Base-by-base conservation (phyloP, 345 rosid genomes). In the Brassica rapa region DNA sequence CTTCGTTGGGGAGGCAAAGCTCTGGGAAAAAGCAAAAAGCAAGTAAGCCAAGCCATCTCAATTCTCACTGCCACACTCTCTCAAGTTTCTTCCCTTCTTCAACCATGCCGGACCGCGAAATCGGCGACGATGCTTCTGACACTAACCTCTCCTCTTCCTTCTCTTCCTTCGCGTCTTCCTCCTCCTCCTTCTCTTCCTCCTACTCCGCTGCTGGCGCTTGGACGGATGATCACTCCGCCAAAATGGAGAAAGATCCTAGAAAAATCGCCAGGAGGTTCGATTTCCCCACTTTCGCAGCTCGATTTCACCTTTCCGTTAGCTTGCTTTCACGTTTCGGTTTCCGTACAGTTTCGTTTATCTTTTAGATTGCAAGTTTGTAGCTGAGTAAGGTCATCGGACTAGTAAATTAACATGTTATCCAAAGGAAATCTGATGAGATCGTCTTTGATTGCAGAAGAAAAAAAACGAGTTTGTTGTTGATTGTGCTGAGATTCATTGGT, bases 211-310 rank as follows among this genome's bases (percentile, higher is more conserved):
- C 66, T 6, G 66, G 66, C 32, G 66, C 16, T 65, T 49, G 8
- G 67, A 51, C 73, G 46, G 77, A 71, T 66, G 83, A 61, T 71
- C 73, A 55, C n/a, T 71, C 64, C 0, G 4, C 5, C 8, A 74
- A 19, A 30, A 62, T 72, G 74, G 75, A 56, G 68, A 92, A 88
- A 69, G 92, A 91, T 78, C 94, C 93, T 14, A 87, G 88, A 70
- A 88, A 77, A 81, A 86, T 86, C 2, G 84, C 86, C 32, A 83
- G 84, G 71, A 77, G 75, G 86, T 83, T 73, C 9, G 79, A 53
- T 81, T 49, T 56, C 11, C 53, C 10, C 39, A 16, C 53, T 49
- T 33, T 66, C 11, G 2, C 5, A 27, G 21, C 66, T 61, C 19
- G 51, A 49, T 12, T 64, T 24, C 14, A 9, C 24, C 9, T 66